These are phyloP conservation scores for Erysimum cheiranthoides DNA, from an alignment of 345 rosid genomes.

Conservation along the genomic window DNA sequence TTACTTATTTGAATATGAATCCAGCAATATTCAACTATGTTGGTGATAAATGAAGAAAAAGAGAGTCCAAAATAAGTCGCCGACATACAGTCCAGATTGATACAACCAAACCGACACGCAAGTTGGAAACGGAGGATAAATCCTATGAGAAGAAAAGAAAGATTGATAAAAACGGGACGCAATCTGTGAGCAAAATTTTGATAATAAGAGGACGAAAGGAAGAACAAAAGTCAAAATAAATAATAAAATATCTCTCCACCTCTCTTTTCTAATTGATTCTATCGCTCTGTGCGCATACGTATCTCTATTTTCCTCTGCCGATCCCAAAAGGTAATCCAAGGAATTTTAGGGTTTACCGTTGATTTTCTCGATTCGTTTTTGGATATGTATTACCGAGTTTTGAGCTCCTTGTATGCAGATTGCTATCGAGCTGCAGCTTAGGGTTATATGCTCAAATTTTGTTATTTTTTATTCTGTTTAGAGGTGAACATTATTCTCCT, in stretches of 20 bases:
- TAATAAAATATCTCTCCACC: conserved; percentile 36
- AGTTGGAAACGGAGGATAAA: background rate
- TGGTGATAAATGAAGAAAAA: background rate
- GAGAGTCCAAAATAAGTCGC: background rate
- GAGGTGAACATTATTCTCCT: conserved; percentile 38
- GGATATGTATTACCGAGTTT: background rate
- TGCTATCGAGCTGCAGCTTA: conserved; percentile 36
- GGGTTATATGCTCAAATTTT: conserved; percentile 39
- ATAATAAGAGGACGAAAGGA: conserved; percentile 18
- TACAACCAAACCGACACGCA: conserved; percentile 42
- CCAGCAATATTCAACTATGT: too few relatives aligned
- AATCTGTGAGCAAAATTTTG: conserved; percentile 14
- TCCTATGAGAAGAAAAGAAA: background rate
- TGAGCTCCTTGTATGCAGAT: conserved; percentile 5
- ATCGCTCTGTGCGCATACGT: conserved; percentile 40
- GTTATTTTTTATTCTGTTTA: background rate
- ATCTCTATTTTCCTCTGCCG: conserved; percentile 26
- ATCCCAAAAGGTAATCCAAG: conserved; percentile 31
- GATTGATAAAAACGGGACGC: conserved; percentile 39
- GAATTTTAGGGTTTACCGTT: conserved; percentile 32
- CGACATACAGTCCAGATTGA: conserved; percentile 38
- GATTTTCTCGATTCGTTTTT: conserved; percentile 24
- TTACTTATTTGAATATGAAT: too few relatives aligned
- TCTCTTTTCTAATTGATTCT: conserved; percentile 43
- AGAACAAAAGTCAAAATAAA: conserved; percentile 29